These are phyloP conservation scores for Pichia occidentalis DNA, from an alignment of 805 yeast genomes.

Conservation along the genomic window DNA sequence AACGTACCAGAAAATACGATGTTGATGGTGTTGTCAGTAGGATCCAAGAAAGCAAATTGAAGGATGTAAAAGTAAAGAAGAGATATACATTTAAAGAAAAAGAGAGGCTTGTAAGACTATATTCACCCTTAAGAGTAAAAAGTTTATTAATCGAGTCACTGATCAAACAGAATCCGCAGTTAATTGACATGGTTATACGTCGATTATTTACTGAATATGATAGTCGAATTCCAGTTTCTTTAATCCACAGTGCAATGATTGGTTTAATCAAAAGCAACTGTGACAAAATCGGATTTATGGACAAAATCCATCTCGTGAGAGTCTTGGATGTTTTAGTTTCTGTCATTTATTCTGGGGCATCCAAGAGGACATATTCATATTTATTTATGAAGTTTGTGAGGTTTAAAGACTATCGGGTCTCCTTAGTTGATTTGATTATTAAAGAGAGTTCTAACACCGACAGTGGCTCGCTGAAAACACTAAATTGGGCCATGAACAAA, in stretches of 20 bases:
- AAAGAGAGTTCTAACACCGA: constrained; percentile 18
- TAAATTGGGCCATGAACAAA: constrained; percentile 26
- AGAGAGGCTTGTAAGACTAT: constrained; percentile 12
- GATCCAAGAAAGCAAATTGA: not conserved
- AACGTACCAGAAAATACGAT: not conserved
- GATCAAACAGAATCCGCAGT: constrained; percentile 14
- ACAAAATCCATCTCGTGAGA: constrained; percentile 19
- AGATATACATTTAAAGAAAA: constrained; percentile 13
- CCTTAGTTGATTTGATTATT: constrained; percentile 21
- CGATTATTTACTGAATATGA: constrained; percentile 20
- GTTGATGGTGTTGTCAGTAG: not conserved
- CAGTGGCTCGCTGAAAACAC: constrained; percentile 17
- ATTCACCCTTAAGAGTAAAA: constrained; percentile 18
- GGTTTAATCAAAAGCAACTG: constrained; percentile 17
- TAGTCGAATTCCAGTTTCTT: constrained; percentile 19
- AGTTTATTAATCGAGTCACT: constrained; percentile 16
- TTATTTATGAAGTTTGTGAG: constrained; percentile 15
- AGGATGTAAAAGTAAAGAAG: constrained; percentile 5
- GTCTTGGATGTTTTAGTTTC: constrained; percentile 21
- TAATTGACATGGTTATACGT: constrained; percentile 13
- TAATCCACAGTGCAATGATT: constrained; percentile 24
- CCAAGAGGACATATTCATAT: constrained; percentile 14
- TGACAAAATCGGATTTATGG: constrained; percentile 9
- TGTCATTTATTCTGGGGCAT: constrained; percentile 11
- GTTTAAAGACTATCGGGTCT: constrained; percentile 12